A percentile compares a stretch with the other conserved stretches of the same genome.
phyloP scores from a whole-genome alignment of 306 rosid species.

The Cucumis hystrix region DNA sequence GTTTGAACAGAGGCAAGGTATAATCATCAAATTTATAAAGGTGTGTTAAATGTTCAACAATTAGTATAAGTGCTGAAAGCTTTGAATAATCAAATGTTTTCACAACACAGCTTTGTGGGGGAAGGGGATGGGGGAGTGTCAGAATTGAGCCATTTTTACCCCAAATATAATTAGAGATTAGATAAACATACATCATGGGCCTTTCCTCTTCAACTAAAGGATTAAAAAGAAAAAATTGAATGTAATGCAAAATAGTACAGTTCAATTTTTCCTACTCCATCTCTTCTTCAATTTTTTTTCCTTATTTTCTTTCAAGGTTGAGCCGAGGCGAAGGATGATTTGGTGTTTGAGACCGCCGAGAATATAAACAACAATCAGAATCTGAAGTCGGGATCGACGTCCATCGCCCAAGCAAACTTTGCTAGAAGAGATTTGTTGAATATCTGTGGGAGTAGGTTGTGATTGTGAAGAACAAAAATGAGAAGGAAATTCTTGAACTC shows the following conservation, averaged over 20 bases:
- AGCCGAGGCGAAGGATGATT: background rate
- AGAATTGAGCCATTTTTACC: constrained; percentile 6
- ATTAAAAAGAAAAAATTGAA: constrained; percentile 6
- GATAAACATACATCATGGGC: constrained; percentile 32
- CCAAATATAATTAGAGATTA: constrained; percentile 72
- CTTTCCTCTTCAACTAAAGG: constrained; percentile 22
- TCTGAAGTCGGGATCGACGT: constrained; percentile 88
- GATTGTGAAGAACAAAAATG: background rate
- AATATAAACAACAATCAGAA: constrained; percentile 38
- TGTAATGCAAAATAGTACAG: constrained; percentile 6
- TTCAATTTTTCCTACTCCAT: constrained; percentile 5
- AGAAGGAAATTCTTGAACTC: background rate
- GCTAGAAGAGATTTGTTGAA: constrained; percentile 89
- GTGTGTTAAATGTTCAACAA: constrained; percentile 6
- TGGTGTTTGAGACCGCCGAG: background rate
- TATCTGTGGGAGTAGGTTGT: constrained; percentile 27
- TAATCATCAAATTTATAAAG: constrained; percentile 1
- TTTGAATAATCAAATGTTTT: constrained; percentile 7
- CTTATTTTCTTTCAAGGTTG: background rate
- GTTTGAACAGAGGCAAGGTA: background rate
- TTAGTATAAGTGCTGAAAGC: constrained; percentile 4
- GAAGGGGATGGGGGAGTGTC: background rate
- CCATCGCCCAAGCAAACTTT: constrained; percentile 92
- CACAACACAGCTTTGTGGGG: background rate
- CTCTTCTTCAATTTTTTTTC: background rate